Evolutionary conservation across 305 asterid genomes (phyloP).

Genomic region (Ilex paraguariensis): DNA sequence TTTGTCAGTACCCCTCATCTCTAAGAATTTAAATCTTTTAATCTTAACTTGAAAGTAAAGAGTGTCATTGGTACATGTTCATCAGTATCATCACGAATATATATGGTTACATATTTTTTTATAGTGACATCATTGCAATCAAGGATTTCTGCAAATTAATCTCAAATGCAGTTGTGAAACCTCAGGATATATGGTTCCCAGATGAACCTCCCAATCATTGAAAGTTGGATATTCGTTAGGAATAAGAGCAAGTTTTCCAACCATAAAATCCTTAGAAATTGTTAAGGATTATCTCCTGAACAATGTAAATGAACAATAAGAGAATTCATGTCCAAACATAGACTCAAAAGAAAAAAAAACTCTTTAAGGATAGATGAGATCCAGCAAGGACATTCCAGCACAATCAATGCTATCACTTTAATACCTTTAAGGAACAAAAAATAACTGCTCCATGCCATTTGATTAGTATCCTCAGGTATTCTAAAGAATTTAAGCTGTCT

Average conservation of each 20-base stretch:
- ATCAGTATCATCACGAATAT: too few species aligned
- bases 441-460: too few species aligned
- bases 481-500: too few species aligned
- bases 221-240: conserved; percentile 85
- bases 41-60: conserved; percentile 70
- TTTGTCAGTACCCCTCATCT: conserved; percentile 98
- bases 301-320: neutral
- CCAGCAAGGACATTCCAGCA: conserved; percentile 92
- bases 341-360: conserved; percentile 7
- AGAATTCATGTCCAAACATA: too few species aligned
- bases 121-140: too few species aligned
- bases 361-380: conserved; percentile 8
- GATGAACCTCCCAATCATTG: conserved; percentile 95
- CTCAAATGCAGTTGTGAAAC: conserved; percentile 20
- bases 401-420: conserved; percentile 33
- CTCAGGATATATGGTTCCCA: conserved; percentile 95
- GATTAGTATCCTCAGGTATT: too few species aligned
- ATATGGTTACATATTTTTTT: too few species aligned
- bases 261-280: conserved; percentile 74
- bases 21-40: conserved; percentile 62
- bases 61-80: neutral
- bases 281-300: neutral
- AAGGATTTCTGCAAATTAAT: conserved; percentile 15
- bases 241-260: conserved; percentile 78
- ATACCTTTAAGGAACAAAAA: too few species aligned